Conservation (phyloP, 441 rosid genomes). For the Viola pubescens region DNA sequence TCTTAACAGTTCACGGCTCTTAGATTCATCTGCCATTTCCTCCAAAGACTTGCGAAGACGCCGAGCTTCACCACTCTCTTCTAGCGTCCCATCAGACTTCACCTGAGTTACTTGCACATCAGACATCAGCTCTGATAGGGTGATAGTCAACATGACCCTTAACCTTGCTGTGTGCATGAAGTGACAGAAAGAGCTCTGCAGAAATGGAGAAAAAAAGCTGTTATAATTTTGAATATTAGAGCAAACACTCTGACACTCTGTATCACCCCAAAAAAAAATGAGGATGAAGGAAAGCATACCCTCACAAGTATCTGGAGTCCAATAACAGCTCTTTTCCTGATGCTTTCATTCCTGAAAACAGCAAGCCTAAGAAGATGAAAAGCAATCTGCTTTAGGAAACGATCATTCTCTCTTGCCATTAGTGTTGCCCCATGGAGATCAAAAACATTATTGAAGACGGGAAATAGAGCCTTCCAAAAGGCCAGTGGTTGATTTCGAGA, state of each 20-base stretch:
- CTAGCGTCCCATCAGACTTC: slow-evolving; percentile 88
- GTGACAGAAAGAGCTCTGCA: slow-evolving; percentile 84
- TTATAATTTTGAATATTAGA: slow-evolving; percentile 14
- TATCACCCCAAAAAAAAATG: background rate
- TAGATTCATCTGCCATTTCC: slow-evolving; percentile 89
- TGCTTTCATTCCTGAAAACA: slow-evolving; percentile 88
- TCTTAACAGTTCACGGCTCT: slow-evolving; percentile 50
- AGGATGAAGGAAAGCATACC: slow-evolving; percentile 42
- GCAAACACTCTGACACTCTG: slow-evolving; percentile 1
- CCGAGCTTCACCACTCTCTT: slow-evolving; percentile 96
- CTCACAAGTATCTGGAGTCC: slow-evolving; percentile 87
- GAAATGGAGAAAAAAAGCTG: slow-evolving; percentile 26
- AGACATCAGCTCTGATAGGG: slow-evolving; percentile 95
- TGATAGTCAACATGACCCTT: slow-evolving; percentile 94
- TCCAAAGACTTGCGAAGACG: slow-evolving; percentile 84
- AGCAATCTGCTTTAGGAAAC: slow-evolving; percentile 95
- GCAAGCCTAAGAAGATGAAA: slow-evolving; percentile 95
- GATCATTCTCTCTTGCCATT: slow-evolving; percentile 99
- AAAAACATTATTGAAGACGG: slow-evolving; percentile 68
- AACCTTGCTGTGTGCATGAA: slow-evolving; percentile 92
- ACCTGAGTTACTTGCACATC: slow-evolving; percentile 97
- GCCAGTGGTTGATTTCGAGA: slow-evolving; percentile 90
- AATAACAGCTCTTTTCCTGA: slow-evolving; percentile 91
- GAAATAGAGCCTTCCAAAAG: slow-evolving; percentile 87
- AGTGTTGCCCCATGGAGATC: slow-evolving; percentile 96